phyloP scores from a whole-genome alignment of 1,284 basidiomycete species.

The Microbotryum violaceum region DNA sequence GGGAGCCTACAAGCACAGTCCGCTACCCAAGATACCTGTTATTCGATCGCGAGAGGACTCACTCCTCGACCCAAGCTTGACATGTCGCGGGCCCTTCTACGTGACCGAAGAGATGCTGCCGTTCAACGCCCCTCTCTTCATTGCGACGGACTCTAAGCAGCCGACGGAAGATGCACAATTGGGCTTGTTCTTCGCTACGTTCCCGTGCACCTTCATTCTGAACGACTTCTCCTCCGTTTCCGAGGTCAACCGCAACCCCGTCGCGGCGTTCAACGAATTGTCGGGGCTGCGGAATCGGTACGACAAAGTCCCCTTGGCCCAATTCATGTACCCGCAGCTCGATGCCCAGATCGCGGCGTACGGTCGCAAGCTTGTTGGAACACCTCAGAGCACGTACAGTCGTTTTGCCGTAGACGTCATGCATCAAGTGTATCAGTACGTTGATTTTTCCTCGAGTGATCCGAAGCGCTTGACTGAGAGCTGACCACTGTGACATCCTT shows the following conservation, averaged over 20 bases:
- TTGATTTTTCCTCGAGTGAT: neutral
- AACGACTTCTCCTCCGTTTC: conserved; percentile 48
- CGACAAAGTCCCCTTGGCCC: conserved; percentile 51
- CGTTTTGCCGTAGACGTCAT: conserved; percentile 58
- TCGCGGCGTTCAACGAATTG: conserved; percentile 42
- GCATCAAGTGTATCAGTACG: conserved; percentile 53
- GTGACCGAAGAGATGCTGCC: conserved; percentile 36
- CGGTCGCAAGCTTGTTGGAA: conserved; percentile 55
- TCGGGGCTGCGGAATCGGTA: conserved; percentile 47
- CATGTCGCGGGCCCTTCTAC: conserved; percentile 32
- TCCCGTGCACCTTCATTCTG: conserved; percentile 63
- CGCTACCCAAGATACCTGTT: conserved; percentile 15
- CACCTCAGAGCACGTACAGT: conserved; percentile 65
- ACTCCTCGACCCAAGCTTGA: conserved; percentile 30
- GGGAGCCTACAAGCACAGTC: conserved; percentile 28
- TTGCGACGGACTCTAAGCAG: conserved; percentile 56
- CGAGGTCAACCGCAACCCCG: conserved; percentile 11
- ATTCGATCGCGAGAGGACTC: conserved; percentile 20
- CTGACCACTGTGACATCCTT: neutral
- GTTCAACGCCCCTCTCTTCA: conserved; percentile 58
- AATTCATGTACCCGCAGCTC: conserved; percentile 55
- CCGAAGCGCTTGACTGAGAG: neutral
- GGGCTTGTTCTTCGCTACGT: conserved; percentile 49
- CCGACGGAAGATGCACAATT: conserved; percentile 47
- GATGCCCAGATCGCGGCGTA: conserved; percentile 60